Base-by-base conservation (phyloP, 1,284 basidiomycete species). In the Puccinia polysora region DNA sequence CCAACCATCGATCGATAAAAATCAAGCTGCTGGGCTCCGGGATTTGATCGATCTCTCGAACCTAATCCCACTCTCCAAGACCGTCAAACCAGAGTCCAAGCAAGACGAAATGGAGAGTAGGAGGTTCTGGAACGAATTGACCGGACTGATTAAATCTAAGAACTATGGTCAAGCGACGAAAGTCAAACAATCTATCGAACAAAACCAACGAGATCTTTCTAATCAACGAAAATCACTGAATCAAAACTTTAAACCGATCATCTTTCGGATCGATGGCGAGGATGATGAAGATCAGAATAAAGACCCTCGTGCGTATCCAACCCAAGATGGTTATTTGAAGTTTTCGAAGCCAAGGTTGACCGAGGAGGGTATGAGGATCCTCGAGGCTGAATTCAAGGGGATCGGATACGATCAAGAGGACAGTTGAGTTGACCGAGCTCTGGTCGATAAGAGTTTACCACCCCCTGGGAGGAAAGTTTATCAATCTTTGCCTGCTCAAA, bases 101-200 rank as follows among this genome's bases (percentile, higher is more conserved):
- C 95, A 97, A 80, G 84, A 87, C 30, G 83, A 85, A 18, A 83
- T 85, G 74, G 96, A 98, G 83, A 94, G 90, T 74, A 84, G 92
- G 74, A 87, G 86, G 81, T 81, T 97, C 73, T 97, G 95, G 96
- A 86, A 89, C 65, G 85, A 83, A 45, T 92, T 98, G 23, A 94
- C 92, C 45, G 83, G 82, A 15, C 86, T 77, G 0, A 82, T 97
- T 71, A 65, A 91, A 59, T 83, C 82, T 77, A 97, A 96, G 83
- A 90, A 96, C 80, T 97, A 86, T 81, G 84, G 84, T 52, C 91
- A 94, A 65, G 93, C 93, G 65, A 95, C 90, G 60, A 88, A 84
- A 82, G 85, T 88, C 80, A 97, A 96, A 83, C 86, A 91, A 71
- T 80, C 80, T 4, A 93, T 97, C 70, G 93, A 96, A 82, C 92